A percentile compares a stretch with the other conserved stretches of the same genome.
These are phyloP conservation scores for Penicillium frequentans DNA, from an alignment of 2,329 filamentous ascomycete species.

Conservation along the genomic window DNA sequence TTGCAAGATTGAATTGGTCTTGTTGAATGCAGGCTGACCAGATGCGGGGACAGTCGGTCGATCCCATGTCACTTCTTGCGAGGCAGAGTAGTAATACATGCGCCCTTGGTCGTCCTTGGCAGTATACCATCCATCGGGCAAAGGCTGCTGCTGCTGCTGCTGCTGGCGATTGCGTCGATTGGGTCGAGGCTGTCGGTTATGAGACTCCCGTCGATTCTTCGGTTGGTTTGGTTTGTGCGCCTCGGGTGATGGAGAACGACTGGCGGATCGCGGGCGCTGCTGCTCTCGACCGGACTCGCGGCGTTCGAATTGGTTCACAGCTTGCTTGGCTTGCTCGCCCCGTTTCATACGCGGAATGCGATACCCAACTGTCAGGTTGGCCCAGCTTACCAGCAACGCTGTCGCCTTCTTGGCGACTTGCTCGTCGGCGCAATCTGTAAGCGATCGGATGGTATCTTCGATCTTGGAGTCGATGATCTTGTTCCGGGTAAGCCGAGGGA, in stretches of 20 bases:
- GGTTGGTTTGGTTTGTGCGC: background rate
- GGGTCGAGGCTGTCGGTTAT: conserved; percentile 51
- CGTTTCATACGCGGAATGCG: conserved; percentile 88
- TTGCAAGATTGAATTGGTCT: conserved; percentile 73
- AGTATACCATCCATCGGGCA: conserved; percentile 85
- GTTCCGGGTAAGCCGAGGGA: conserved; percentile 90
- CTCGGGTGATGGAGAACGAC: conserved; percentile 43
- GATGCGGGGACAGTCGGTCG: conserved; percentile 69
- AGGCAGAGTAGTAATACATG: conserved; percentile 82
- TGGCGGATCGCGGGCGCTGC: conserved; percentile 52
- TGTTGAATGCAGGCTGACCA: conserved; percentile 61
- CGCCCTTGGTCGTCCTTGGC: conserved; percentile 68
- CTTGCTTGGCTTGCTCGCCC: conserved; percentile 53
- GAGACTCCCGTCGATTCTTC: conserved; percentile 36
- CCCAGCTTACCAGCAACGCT: conserved; percentile 78
- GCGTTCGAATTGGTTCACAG: conserved; percentile 65
- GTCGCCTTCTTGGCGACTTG: conserved; percentile 71
- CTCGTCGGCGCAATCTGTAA: conserved; percentile 69
- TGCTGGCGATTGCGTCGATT: conserved; percentile 55
- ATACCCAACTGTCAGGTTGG: conserved; percentile 84
- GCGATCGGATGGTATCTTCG: conserved; percentile 71
- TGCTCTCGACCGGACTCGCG: conserved; percentile 51
- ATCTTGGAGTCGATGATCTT: conserved; percentile 98
- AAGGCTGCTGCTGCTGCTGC: conserved; percentile 32
- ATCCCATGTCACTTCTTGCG: conserved; percentile 78